phyloP scores from a whole-genome alignment of 768 basidiomycete genomes.

The Trametes villosa region DNA sequence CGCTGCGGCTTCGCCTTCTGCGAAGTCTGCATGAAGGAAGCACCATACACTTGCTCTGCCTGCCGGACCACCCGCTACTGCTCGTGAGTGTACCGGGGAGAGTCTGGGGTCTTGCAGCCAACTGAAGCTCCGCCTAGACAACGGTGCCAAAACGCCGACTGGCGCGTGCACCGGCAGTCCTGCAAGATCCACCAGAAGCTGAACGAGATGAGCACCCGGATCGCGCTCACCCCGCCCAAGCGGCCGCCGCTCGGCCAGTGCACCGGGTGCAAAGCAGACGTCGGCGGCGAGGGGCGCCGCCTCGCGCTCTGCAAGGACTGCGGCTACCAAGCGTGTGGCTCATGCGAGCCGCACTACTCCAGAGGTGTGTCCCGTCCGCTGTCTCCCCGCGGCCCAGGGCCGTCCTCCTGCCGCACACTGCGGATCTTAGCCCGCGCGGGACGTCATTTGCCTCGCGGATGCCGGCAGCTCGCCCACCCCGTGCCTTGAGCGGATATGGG shows the following conservation, averaged over 20 bases:
- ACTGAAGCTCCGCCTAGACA: not conserved
- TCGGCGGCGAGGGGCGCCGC: constrained; percentile 14
- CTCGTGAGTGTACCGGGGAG: constrained; percentile 19
- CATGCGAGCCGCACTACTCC: constrained; percentile 35
- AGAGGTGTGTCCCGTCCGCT: constrained; percentile 28
- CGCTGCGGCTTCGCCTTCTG: constrained; percentile 22
- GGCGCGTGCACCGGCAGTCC: constrained; percentile 39
- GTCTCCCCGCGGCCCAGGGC: not conserved
- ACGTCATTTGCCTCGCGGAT: constrained; percentile 5
- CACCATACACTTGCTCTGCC: constrained; percentile 23
- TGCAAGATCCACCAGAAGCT: constrained; percentile 41
- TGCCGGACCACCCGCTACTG: constrained; percentile 27
- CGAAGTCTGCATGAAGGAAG: constrained; percentile 22
- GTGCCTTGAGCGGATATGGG: not conserved
- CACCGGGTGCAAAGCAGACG: constrained; percentile 39
- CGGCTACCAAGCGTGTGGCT: constrained; percentile 41
- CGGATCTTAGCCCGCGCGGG: not conserved
- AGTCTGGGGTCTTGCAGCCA: not conserved
- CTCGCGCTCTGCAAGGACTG: constrained; percentile 37
- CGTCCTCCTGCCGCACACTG: constrained; percentile 6
- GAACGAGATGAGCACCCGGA: constrained; percentile 31
- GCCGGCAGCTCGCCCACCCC: not conserved
- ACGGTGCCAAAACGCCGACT: constrained; percentile 37
- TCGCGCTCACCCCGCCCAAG: constrained; percentile 33
- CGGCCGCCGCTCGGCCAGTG: constrained; percentile 24